These are phyloP conservation scores for Gnetum montanum DNA, from an alignment of 75 land plant species.

Conservation along the genomic window DNA sequence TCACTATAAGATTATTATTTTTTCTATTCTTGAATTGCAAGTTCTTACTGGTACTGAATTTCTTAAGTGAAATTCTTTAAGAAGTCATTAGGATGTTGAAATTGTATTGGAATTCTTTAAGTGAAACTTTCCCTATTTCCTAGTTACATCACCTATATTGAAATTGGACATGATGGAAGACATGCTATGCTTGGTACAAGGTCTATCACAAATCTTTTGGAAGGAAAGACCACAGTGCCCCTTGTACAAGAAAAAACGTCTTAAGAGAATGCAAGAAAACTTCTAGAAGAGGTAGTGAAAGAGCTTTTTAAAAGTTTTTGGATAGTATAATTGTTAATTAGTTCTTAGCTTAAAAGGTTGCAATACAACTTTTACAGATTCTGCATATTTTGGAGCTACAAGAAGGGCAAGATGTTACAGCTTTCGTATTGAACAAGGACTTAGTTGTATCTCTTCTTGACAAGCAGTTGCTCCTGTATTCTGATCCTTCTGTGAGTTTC, in stretches of 20 bases:
- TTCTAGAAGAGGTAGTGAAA: conserved; percentile 60
- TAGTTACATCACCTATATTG: conserved; percentile 64
- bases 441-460: conserved; percentile 86
- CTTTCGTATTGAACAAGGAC: conserved; percentile 76
- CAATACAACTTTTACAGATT: conserved; percentile 62
- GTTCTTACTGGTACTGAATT: too few species aligned
- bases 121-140: conserved; percentile 30
- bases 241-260: not conserved
- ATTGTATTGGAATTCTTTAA: too few species aligned
- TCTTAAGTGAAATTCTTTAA: not conserved
- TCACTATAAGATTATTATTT: not conserved
- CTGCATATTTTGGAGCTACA: conserved; percentile 55
- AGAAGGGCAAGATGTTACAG: conserved; percentile 84
- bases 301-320: too few species aligned
- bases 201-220: conserved; percentile 10
- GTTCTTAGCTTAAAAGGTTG: too few species aligned
- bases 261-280: conserved; percentile 4
- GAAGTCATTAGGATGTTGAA: too few species aligned
- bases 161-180: conserved; percentile 69
- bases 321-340: too few species aligned
- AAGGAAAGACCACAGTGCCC: conserved; percentile 8
- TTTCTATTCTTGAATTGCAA: too few species aligned
- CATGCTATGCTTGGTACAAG: conserved; percentile 63
- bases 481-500: conserved; percentile 89
- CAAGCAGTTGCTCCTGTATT: conserved; percentile 80